Base-by-base conservation (phyloP, 495 filamentous ascomycete species). In the Penicillium roqueforti region DNA sequence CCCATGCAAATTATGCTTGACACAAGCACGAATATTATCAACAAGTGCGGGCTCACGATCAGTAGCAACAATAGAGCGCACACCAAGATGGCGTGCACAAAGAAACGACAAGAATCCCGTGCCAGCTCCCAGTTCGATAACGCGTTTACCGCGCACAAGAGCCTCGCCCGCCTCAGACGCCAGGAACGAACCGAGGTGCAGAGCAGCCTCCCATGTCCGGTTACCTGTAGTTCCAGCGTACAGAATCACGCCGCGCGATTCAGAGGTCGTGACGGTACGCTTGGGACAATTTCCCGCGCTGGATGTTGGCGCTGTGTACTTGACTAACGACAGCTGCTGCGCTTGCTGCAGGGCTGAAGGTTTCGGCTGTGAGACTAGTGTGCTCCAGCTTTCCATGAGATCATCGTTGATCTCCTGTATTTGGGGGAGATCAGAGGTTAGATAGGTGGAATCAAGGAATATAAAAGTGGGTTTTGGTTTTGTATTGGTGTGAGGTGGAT, bases 161-260 rank as follows among this genome's bases (percentile, higher is more conserved):
- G 57, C 51, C 41, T 57, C 60, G 11, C 77, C 82, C 1, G 59
- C 43, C 0, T 63, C 45, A 0, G 75, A 70, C 10, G 80, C 72
- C 29, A 93, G 83, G 57, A 85, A 95, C 19, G 88, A 80, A 1
- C 85, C 89, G 0, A 97, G 77, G 63, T 91, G 87, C n/a, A 97
- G 70, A 0, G 90, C 84, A 4, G 92, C 92, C 72, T 96, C 92
- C 92, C 92, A 97, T 5, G 92, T 97, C 10, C 92, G 83, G 25
- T 90, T 75, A 0, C 92, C 92, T 0, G 92, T 97, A 3, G 88
- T 95, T 4, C 88, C 89, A 6, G 77, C 71, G 1, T 83, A 82
- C 8, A 88, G 84, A 38, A 97, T 82, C 1, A 96, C 66, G 25
- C 79, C 78, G 4, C 86, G 83, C 10, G 87, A 84, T 72, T 97